Conservation (phyloP, 2,329 filamentous ascomycete genomes). For the Fusarium bactridioides region DNA sequence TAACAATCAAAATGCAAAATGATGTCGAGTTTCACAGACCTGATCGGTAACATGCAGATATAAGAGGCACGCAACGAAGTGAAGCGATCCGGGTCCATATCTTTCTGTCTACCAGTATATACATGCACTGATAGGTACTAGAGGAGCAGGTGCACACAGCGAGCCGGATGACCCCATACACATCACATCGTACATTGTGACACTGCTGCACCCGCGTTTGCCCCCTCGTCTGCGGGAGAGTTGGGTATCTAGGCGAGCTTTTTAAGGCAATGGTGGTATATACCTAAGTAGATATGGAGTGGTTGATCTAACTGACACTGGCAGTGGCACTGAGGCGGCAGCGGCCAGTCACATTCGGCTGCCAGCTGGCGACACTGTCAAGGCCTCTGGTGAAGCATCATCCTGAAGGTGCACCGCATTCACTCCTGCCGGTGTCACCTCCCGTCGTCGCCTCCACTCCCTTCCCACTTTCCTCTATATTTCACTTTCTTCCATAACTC, state of each 20-base stretch:
- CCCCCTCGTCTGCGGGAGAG: not conserved
- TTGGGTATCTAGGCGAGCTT: not conserved
- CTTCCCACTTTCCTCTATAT: not conserved
- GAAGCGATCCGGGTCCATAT: not conserved
- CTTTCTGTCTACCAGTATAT: not conserved
- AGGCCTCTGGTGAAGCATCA: constrained; percentile 18
- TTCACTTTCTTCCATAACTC: not conserved
- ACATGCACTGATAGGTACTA: not conserved
- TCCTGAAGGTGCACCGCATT: constrained; percentile 24
- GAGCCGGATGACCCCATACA: constrained; percentile 16
- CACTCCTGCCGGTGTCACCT: not conserved
- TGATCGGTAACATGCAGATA: not conserved
- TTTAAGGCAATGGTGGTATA: not conserved
- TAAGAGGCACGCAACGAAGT: not conserved
- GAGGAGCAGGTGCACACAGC: not conserved
- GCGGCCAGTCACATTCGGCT: constrained; percentile 20
- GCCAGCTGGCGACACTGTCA: constrained; percentile 34
- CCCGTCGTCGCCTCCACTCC: not conserved
- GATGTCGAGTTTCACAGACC: not conserved
- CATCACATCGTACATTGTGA: constrained; percentile 35
- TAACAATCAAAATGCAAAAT: constrained; percentile 7
- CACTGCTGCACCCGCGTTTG: constrained; percentile 24
- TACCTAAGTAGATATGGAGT: not conserved
- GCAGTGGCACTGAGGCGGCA: not conserved
- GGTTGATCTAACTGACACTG: not conserved